Evolutionary conservation across 768 basidiomycete genomes (phyloP), one percentile per base, ranked within the genome.

Genomic region (Cystofilobasidium capitatum): DNA sequence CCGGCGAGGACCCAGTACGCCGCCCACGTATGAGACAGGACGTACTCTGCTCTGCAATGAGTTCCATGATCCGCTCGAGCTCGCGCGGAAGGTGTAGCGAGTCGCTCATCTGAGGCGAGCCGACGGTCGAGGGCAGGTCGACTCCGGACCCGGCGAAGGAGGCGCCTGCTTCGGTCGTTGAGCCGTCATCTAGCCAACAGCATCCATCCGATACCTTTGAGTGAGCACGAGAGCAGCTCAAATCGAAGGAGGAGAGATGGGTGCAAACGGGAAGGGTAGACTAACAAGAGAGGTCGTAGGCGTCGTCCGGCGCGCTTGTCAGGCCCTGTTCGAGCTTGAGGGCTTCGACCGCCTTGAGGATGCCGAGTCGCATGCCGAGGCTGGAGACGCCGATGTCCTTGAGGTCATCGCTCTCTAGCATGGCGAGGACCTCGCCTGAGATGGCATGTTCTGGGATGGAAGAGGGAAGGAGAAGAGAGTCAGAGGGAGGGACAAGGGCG

Each of bases 291-390:
- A 92, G 91, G 40, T 62, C 24, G 13, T 24, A 17, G 5, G 5
- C 29, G 17, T 33, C 62, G 8, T 55, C 51, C 6, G 4, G 29
- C 14, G 90, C 89, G 71, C 93, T 85, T 42, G 88, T 85, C 61
- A 99, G 81, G 70, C 85, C 85, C 74, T 93, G 83, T 1, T 85
- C 84, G 61, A 92, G 78, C 80, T 99, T 99, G 73, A 89, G 80
- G 62, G 85, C 84, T 79, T 96, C 98, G 66, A 97, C 85, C 58
- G 88, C 87, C 77, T 91, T 93, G 76, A 98, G 85, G 70, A 98
- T 91, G 51, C 88, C 81, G 40, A 99, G 79, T 64, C 96, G 82
- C 77, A 97, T 93, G 26, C 96, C 96, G 70, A 98, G 84, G 40
- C 88, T 89, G n/a, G 83, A 75, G 49, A 99, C 83, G 10, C 96